These are phyloP conservation scores for Vachellia collinsii DNA, from an alignment of 306 rosid genomes.

Conservation along the genomic window DNA sequence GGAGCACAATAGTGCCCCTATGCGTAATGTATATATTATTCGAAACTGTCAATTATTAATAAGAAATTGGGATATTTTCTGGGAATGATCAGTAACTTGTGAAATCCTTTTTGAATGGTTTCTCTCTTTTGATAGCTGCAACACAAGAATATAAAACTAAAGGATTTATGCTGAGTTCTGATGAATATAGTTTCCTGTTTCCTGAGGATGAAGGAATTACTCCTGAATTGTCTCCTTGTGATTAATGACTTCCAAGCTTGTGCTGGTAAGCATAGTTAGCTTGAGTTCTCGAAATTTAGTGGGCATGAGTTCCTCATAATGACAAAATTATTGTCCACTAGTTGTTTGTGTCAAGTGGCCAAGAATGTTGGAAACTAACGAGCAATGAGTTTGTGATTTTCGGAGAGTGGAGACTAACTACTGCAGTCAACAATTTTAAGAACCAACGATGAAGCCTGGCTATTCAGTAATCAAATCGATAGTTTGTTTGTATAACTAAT, in stretches of 20 bases:
- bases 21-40: constrained; percentile 26
- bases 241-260: background rate
- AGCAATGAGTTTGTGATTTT: background rate
- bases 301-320: background rate
- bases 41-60: constrained; percentile 5
- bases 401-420: background rate
- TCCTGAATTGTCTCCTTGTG: background rate
- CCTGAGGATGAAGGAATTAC: background rate
- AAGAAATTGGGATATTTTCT: background rate
- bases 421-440: background rate
- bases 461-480: background rate
- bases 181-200: constrained; percentile 20
- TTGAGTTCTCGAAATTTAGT: background rate
- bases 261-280: background rate
- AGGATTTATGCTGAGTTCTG: background rate
- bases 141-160: constrained; percentile 20
- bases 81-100: constrained; percentile 35
- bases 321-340: background rate
- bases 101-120: constrained; percentile 6
- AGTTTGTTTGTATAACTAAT: background rate
- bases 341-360: background rate
- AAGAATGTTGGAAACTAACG: background rate
- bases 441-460: background rate
- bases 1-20: background rate
- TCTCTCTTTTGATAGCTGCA: constrained; percentile 28